These are phyloP conservation scores for Aspergillus saccharolyticus DNA, from an alignment of 495 filamentous ascomycete species.

Conservation along the genomic window DNA sequence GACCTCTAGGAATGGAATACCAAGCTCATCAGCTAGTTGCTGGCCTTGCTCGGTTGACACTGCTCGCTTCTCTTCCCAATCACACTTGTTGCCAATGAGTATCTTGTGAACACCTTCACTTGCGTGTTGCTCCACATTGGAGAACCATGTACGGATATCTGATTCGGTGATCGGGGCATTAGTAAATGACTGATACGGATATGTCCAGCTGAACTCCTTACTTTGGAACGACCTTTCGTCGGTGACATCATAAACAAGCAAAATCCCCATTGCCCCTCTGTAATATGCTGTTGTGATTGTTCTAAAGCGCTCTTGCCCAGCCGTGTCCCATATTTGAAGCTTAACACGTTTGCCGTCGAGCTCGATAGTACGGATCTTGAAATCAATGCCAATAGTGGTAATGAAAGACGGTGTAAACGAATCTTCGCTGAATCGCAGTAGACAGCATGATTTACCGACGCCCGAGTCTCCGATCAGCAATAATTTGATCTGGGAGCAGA, in stretches of 20 bases:
- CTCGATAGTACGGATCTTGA: conserved; percentile 99
- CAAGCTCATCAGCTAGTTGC: conserved; percentile 88
- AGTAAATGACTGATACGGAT: not conserved
- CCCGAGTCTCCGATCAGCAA: conserved; percentile 97
- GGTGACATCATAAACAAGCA: conserved; percentile 97
- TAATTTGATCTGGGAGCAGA: conserved; percentile 78
- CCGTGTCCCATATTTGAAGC: conserved; percentile 99
- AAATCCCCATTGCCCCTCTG: conserved; percentile 94
- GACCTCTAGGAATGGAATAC: conserved; percentile 97
- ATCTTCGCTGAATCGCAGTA: conserved; percentile 97
- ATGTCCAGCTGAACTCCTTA: conserved; percentile 42
- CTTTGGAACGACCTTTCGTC: conserved; percentile 97
- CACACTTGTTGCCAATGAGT: conserved; percentile 98
- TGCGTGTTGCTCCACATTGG: conserved; percentile 97
- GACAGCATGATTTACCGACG: conserved; percentile 97
- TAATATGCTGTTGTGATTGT: conserved; percentile 99
- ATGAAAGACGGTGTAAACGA: conserved; percentile 98
- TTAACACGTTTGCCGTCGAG: conserved; percentile 97
- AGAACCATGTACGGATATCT: conserved; percentile 99
- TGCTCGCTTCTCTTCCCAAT: conserved; percentile 98
- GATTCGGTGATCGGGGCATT: not conserved
- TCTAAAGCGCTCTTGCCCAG: conserved; percentile 94
- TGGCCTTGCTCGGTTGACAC: conserved; percentile 92
- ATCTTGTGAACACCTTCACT: conserved; percentile 99
- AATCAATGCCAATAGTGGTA: conserved; percentile 99